Base-by-base conservation (phyloP, 352 stramenopile genomes). In the Phytophthora constricta region DNA sequence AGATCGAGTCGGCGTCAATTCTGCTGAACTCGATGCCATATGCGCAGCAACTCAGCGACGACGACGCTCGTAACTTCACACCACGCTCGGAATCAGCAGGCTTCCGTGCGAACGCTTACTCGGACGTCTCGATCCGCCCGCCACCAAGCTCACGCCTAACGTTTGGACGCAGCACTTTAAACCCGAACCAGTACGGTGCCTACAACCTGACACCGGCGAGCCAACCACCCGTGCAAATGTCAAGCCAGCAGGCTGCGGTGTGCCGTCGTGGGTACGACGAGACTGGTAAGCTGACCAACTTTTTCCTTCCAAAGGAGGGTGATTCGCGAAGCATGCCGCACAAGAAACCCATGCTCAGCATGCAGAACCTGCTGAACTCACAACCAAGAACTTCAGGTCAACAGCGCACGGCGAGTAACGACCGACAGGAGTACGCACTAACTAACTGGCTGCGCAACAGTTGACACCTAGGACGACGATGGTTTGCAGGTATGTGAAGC, bases 231-330 rank as follows among this genome's bases (percentile, higher is more conserved):
- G 68, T 91, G 49, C 73, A 84, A 55, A 61, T 77, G 19, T 68
- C 60, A 4, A 61, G 57, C 26, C 37, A 65, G 20, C 58, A 70
- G 14, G 71, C 57, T 19, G 71, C 67, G 0, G 67, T 91, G 8
- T 90, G 79, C 19, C 82, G 85, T 42, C 74, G 83, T 52, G 85
- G 83, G 5, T 91, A 91, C 56, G 85, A 91, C 41, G 83, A 91
- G 67, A 91, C 85, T 0, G 85, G 85, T 31, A 91, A 91, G 64
- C 65, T 93, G 28, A 91, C 85, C 17, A 91, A 85, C 55, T 91
- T 87, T 65, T 91, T 91, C 55, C 58, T 90, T 25, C 79, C 83
- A 22, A 87, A 89, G 34, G 74, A 91, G 23, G 53, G 31, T 33
- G 67, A 72, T 16, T 59, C 59, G 20, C 65, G 48, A 17, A 49